Evolutionary conservation across 2,329 filamentous ascomycete genomes (phyloP).

Genomic region (Ophiocordyceps robertsii): DNA sequence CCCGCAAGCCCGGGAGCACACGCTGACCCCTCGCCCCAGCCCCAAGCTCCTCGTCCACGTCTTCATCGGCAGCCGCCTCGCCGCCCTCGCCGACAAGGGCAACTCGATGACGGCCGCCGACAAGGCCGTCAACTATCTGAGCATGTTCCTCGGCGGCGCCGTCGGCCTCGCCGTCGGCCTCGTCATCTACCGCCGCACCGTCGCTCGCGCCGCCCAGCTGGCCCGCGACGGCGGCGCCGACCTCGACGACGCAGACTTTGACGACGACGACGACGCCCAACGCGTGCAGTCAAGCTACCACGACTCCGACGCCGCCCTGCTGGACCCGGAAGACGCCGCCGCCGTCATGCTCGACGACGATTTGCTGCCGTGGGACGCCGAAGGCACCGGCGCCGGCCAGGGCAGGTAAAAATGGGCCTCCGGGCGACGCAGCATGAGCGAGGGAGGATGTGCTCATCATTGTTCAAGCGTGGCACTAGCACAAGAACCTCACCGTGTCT

Average conservation of each 20-base stretch:
- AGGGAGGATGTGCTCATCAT: too few relatives aligned
- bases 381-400: conserved; percentile 1
- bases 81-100: conserved; percentile 67
- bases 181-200: conserved; percentile 68
- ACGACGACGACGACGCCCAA: conserved; percentile 8
- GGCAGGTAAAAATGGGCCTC: neutral
- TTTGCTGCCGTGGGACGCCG: conserved; percentile 40
- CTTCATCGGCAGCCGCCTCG: conserved; percentile 79
- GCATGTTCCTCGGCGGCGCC: conserved; percentile 58
- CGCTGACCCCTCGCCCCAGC: conserved; percentile 16
- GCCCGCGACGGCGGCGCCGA: conserved; percentile 27
- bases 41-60: conserved; percentile 87
- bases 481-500: too few relatives aligned
- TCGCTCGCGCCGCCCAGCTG: conserved; percentile 47
- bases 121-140: conserved; percentile 71
- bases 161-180: conserved; percentile 67
- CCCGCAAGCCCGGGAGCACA: neutral
- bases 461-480: too few relatives aligned
- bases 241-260: conserved; percentile 3
- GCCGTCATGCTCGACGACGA: conserved; percentile 46
- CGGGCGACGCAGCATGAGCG: neutral
- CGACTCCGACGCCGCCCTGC: conserved; percentile 29
- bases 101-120: conserved; percentile 70
- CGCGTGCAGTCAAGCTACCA: conserved; percentile 24
- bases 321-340: conserved; percentile 36